These are phyloP conservation scores for Fusarium sp. DNA, from an alignment of 2,329 filamentous ascomycete species.

Conservation along the genomic window DNA sequence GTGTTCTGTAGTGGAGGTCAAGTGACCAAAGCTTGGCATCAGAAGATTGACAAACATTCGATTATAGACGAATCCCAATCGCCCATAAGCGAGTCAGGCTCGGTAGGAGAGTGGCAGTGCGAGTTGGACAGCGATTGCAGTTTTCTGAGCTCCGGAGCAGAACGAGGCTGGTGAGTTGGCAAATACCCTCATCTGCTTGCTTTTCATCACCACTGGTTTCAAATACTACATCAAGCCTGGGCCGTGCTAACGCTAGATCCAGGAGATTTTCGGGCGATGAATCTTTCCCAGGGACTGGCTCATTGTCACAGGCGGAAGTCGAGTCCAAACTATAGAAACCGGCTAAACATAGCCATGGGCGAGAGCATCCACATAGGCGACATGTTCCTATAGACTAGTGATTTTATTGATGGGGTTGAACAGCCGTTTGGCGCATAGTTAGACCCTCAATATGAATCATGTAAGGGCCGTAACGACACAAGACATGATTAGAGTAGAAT, in stretches of 20 bases:
- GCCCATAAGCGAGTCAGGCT: conserved; percentile 15
- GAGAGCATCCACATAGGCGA: conserved; percentile 1
- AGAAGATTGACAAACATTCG: conserved; percentile 26
- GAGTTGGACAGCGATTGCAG: conserved; percentile 84
- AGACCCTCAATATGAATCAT: conserved; percentile 6
- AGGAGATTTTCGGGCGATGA: conserved; percentile 67
- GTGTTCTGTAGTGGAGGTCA: conserved; percentile 14
- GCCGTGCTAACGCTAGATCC: conserved; percentile 35
- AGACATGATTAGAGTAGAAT: neutral
- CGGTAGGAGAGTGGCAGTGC: conserved; percentile 81
- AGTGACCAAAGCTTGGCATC: conserved; percentile 12
- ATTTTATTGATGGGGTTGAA: neutral
- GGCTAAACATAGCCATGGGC: neutral
- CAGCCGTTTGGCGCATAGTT: conserved; percentile 26
- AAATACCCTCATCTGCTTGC: conserved; percentile 23
- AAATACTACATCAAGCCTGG: conserved; percentile 17
- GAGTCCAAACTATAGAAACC: conserved; percentile 49
- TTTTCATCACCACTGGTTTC: conserved; percentile 15
- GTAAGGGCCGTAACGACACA: conserved; percentile 4
- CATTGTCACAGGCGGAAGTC: conserved; percentile 47
- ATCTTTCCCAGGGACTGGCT: conserved; percentile 59
- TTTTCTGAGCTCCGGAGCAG: conserved; percentile 81
- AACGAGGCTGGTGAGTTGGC: conserved; percentile 82
- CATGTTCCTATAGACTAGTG: conserved; percentile 1
- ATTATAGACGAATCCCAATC: conserved; percentile 22